Base-by-base conservation (phyloP, 208 protist genomes). In the Wallacemonas sp. region DNA sequence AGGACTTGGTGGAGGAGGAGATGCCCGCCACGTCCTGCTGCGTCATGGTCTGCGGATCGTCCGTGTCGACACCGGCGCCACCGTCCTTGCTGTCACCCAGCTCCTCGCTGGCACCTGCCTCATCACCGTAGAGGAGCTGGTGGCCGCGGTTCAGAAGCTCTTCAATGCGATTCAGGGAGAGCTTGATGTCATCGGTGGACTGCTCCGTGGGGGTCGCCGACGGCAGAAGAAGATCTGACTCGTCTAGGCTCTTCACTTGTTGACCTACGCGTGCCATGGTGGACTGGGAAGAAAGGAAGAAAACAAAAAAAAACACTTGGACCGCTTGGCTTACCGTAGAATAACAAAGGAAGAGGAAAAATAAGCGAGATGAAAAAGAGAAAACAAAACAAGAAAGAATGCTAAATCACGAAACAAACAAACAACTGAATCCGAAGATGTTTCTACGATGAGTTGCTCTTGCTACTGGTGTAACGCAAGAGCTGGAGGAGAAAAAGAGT, bases 111-210 rank as follows among this genome's bases (percentile, higher is more conserved):
- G 26, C 18, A 22, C 48, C 23, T 10, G 31, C 71, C 1, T 64
- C 62, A 31, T 91, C 73, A 26, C 76, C 77, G 63, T 89, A 85
- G 3, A 91, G 64, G 0, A 91, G 38, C 46, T 84, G 57, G 48
- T 86, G 81, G 0, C 79, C 75, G 14, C 68, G 61, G 57, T 84
- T 75, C 42, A 90, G 73, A 4, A 84, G 52, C 26, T 71, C 50
- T 59, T 90, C 80, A 52, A 90, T 87, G 59, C 77, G 80, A 28
- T 79, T 69, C 22, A 90, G 67, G 10, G 84, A 90, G 31, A 70
- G 36, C n/a, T 63, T 57, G 44, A 87, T 79, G 28, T 84, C 77
- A 20, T 77, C 70, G 22, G 65, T 65, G 38, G 59, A 65, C 49
- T 72, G 65, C 33, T 63, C 61, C 8, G 52, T 59, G 10, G 52